These are phyloP conservation scores for Globisporangium okanoganense DNA, from an alignment of 352 stramenopile species.

Conservation along the genomic window DNA sequence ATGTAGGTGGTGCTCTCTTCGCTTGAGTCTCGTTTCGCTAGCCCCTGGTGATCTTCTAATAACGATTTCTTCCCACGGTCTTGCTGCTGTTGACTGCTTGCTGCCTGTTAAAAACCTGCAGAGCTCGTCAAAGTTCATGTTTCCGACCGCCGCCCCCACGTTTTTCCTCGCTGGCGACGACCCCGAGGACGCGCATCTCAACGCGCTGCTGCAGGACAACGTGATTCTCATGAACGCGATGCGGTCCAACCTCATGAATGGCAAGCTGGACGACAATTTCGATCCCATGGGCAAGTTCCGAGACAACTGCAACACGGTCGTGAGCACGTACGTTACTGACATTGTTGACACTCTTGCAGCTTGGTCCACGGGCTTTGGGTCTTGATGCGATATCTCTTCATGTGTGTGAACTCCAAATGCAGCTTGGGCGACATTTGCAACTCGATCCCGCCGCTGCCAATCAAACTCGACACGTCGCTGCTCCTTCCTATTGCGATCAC, in stretches of 20 bases:
- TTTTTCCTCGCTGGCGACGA: conserved; percentile 5
- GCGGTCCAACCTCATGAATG: conserved; percentile 61
- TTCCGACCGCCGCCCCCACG: neutral
- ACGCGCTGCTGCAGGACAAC: conserved; percentile 66
- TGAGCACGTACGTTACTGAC: conserved; percentile 50
- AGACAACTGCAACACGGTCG: conserved; percentile 57
- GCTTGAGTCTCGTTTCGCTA: neutral
- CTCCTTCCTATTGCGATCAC: conserved; percentile 28
- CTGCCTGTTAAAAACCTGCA: neutral
- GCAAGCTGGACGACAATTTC: conserved; percentile 47
- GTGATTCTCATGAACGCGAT: conserved; percentile 57
- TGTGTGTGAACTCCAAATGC: too few species aligned
- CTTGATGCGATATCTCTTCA: neutral
- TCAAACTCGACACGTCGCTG: conserved; percentile 70
- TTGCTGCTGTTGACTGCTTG: neutral
- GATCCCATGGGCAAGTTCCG: conserved; percentile 62
- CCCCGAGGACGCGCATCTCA: conserved; percentile 47
- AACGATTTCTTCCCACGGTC: neutral
- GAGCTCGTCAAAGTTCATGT: conserved; percentile 3
- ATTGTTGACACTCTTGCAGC: neutral
- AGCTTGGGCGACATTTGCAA: conserved; percentile 57
- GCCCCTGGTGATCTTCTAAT: neutral
- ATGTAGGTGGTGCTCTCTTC: conserved; percentile 10
- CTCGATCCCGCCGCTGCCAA: conserved; percentile 57
- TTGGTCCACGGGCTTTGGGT: neutral